These are phyloP conservation scores for Colletotrichum sp. DNA, from an alignment of 2,329 filamentous ascomycete genomes.

Conservation along the genomic window DNA sequence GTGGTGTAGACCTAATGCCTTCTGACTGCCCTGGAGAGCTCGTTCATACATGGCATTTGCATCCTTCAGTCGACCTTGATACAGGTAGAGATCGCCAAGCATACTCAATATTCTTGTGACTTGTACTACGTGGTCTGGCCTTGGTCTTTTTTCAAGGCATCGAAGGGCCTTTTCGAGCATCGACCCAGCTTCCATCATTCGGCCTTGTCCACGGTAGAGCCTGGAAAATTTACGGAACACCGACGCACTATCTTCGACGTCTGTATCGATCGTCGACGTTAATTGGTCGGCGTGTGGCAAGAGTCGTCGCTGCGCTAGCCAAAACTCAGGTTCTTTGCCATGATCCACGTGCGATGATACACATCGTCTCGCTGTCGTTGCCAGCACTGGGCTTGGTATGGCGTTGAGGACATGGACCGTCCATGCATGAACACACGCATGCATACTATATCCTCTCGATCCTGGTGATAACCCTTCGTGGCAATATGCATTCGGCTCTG, in stretches of 20 bases:
- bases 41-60: constrained; percentile 32
- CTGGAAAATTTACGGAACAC: background rate
- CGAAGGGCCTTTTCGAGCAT: constrained; percentile 13
- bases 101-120: background rate
- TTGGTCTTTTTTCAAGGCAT: constrained; percentile 24
- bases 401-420: constrained; percentile 28
- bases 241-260: constrained; percentile 22
- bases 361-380: constrained; percentile 9
- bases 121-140: constrained; percentile 7
- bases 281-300: constrained; percentile 24
- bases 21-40: constrained; percentile 29
- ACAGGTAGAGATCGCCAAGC: constrained; percentile 24
- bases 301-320: constrained; percentile 22
- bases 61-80: constrained; percentile 23
- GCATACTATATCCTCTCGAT: constrained; percentile 25
- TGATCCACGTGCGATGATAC: constrained; percentile 13
- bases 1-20: constrained; percentile 14
- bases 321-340: constrained; percentile 3
- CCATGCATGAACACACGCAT: constrained; percentile 38
- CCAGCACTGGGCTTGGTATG: background rate
- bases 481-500: background rate
- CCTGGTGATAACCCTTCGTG: background rate
- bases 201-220: background rate
- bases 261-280: constrained; percentile 23
- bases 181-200: background rate